Conservation (phyloP, 148 eudicot genomes). For the Rhododendron kiyosumense region DNA sequence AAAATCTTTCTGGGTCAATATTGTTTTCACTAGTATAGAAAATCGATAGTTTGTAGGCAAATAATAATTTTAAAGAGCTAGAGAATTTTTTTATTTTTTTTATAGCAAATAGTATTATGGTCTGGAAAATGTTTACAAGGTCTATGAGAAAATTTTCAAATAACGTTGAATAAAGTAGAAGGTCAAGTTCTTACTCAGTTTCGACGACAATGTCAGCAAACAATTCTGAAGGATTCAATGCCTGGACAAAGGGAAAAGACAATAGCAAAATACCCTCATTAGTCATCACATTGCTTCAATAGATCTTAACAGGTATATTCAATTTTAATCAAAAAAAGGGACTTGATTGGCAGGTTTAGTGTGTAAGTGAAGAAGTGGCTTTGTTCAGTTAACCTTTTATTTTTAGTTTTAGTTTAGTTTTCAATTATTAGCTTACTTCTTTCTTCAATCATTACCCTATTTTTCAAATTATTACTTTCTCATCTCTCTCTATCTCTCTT, state of each 20-base stretch:
- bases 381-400: no score
- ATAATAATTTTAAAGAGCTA: neutral
- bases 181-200: neutral
- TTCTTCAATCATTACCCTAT: no score
- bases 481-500: no score
- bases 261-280: neutral
- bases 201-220: conserved; percentile 1
- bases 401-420: no score
- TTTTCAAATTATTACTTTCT: no score
- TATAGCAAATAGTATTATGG: neutral
- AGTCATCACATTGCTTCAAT: neutral
- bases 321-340: neutral
- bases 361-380: neutral
- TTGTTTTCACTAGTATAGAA: neutral
- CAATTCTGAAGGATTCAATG: neutral
- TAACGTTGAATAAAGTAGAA: neutral
- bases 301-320: neutral
- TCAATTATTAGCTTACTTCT: no score
- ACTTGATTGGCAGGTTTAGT: neutral
- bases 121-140: neutral
- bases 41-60: neutral
- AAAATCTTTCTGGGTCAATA: neutral
- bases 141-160: neutral
- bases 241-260: neutral
- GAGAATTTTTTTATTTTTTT: neutral